phyloP scores from a whole-genome alignment of 2,329 filamentous ascomycete genomes.

The Arthrobotrys pseudoclavata region DNA sequence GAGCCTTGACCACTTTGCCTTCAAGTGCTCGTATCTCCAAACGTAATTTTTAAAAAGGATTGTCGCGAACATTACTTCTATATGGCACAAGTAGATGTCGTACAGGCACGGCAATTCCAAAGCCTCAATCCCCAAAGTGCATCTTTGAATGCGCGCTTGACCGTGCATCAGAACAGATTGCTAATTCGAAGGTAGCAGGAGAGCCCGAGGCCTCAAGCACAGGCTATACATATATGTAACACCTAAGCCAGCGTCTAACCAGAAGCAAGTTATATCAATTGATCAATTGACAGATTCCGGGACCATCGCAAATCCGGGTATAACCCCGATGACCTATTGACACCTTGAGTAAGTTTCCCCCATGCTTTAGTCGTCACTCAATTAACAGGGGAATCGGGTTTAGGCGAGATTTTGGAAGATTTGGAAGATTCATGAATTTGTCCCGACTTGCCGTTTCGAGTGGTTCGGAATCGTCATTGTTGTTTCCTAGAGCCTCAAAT shows the following conservation, averaged over 20 bases:
- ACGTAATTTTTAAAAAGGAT: conserved; percentile 48
- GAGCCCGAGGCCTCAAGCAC: conserved; percentile 30
- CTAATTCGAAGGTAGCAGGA: conserved; percentile 13
- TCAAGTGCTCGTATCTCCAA: conserved; percentile 32
- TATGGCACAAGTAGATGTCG: conserved; percentile 25
- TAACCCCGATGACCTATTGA: conserved; percentile 26
- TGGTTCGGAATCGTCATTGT: conserved; percentile 41
- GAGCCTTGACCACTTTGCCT: conserved; percentile 43
- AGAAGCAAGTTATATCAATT: conserved; percentile 14
- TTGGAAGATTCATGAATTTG: conserved; percentile 35
- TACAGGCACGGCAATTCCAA: conserved; percentile 29
- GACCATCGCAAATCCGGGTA: conserved; percentile 27
- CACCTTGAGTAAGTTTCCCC: conserved; percentile 20
- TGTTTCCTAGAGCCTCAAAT: conserved; percentile 44
- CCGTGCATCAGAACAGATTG: conserved; percentile 11
- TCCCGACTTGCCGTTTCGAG: conserved; percentile 58
- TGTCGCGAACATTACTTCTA: conserved; percentile 24
- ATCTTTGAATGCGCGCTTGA: conserved; percentile 41
- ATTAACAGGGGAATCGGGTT: conserved; percentile 42
- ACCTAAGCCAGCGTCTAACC: conserved; percentile 8
- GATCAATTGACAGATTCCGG: conserved; percentile 18
- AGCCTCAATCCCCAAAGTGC: conserved; percentile 39
- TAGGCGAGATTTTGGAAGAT: conserved; percentile 56
- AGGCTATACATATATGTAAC: conserved; percentile 2
- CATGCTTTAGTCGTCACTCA: background rate